Conservation (phyloP, 768 basidiomycete genomes). For the Tephrocybe sp. region DNA sequence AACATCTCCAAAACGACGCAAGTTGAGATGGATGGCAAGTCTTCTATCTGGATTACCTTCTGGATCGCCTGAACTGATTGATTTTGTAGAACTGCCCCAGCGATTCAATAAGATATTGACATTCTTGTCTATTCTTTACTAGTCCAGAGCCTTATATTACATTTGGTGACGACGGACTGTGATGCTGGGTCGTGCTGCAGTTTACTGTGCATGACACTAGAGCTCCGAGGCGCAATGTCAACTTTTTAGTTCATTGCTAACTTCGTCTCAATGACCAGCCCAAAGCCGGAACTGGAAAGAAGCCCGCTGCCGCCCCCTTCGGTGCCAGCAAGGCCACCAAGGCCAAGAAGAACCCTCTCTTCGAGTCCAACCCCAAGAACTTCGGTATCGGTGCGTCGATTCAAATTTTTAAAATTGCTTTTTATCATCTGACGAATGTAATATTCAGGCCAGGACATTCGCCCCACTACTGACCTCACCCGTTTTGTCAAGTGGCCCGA, state of each 20-base stretch:
- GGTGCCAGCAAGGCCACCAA: conserved; percentile 77
- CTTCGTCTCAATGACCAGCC: conserved; percentile 95
- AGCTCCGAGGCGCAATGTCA: conserved; percentile 53
- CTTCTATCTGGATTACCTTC: conserved; percentile 35
- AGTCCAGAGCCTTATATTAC: conserved; percentile 44
- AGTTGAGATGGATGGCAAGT: conserved; percentile 56
- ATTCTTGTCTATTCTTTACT: conserved; percentile 15
- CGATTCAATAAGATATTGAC: conserved; percentile 8
- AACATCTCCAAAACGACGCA: conserved; percentile 26
- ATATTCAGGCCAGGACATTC: conserved; percentile 83
- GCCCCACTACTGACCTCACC: conserved; percentile 85
- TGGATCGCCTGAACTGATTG: conserved; percentile 3
- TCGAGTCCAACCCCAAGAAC: conserved; percentile 87
- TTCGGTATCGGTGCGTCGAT: conserved; percentile 84
- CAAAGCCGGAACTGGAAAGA: conserved; percentile 74
- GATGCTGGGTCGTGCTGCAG: conserved; percentile 36
- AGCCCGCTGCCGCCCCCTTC: conserved; percentile 82
- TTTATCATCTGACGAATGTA: neutral
- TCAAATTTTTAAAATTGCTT: neutral
- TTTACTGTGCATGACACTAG: conserved; percentile 40
- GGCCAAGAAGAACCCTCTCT: conserved; percentile 91
- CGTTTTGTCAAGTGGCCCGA: conserved; percentile 99
- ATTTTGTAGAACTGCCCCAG: conserved; percentile 25
- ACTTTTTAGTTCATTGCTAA: conserved; percentile 38
- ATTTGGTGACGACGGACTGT: conserved; percentile 37